Percentiles rank a stretch among this genome's conserved stretches.
Conservation (phyloP, 306 rosid genomes). For the Malus sieversii region DNA sequence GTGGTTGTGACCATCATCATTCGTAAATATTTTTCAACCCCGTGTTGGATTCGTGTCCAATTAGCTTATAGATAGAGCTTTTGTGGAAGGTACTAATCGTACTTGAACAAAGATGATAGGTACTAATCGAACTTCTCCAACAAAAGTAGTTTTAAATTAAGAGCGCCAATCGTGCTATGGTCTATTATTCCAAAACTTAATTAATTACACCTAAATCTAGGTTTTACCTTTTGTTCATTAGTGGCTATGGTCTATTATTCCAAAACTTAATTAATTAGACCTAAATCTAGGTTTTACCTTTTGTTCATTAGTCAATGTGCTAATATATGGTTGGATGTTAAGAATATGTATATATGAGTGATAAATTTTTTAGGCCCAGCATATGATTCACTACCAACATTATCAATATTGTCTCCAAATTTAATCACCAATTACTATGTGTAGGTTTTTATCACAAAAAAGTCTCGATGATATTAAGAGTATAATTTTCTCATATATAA, state of each 20-base stretch:
- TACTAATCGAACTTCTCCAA: neutral
- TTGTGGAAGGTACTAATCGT: neutral
- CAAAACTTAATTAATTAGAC: no score
- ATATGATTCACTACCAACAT: no score
- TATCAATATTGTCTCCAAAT: neutral
- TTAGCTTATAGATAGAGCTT: neutral
- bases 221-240: neutral
- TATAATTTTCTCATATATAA: no score
- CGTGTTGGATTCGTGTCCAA: conserved; percentile 6
- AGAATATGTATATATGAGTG: no score
- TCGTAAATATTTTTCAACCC: neutral
- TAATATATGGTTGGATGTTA: no score
- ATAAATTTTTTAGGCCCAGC: neutral
- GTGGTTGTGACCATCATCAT: neutral
- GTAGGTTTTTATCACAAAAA: neutral
- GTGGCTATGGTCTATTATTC: no score
- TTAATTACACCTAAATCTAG: neutral
- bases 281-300: neutral
- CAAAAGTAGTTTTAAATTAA: neutral
- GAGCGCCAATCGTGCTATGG: no score
- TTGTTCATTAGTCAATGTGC: neutral
- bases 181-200: no score
- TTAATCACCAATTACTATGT: no score
- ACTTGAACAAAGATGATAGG: neutral
- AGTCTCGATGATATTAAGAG: no score